These are phyloP conservation scores for Nothophytophthora sp. DNA, from an alignment of 352 stramenopile genomes.

Conservation along the genomic window DNA sequence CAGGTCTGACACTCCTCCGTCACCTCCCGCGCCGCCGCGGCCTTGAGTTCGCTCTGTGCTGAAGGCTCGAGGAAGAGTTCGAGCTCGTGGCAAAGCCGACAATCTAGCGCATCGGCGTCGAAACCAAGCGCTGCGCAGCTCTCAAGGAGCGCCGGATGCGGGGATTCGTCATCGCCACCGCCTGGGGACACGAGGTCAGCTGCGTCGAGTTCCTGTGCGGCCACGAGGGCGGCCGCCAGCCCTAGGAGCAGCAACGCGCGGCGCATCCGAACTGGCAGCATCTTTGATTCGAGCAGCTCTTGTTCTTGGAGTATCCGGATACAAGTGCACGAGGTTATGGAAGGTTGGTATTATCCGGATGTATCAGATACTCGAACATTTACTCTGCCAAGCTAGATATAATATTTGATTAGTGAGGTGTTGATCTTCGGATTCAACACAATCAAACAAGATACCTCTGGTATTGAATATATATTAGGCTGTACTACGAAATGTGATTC, in stretches of 20 bases:
- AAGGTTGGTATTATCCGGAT: too few relatives aligned
- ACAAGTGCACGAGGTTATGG: too few relatives aligned
- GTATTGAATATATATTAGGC: too few relatives aligned
- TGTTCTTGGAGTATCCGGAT: not conserved
- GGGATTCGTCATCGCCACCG: too few relatives aligned
- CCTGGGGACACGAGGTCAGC: too few relatives aligned
- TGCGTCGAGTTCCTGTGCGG: constrained; percentile 18
- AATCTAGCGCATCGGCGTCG: constrained; percentile 61
- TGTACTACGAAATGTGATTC: too few relatives aligned
- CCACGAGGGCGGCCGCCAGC: not conserved
- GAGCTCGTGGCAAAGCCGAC: constrained; percentile 55
- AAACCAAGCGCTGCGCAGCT: constrained; percentile 50
- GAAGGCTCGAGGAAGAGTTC: constrained; percentile 25
- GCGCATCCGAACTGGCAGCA: constrained; percentile 2
- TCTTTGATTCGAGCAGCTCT: not conserved
- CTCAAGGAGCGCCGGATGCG: constrained; percentile 3
- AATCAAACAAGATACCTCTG: too few relatives aligned
- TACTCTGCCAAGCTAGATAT: too few relatives aligned
- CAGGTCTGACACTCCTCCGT: constrained; percentile 44
- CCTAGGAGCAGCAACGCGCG: constrained; percentile 5
- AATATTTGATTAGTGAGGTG: too few relatives aligned
- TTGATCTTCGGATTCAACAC: too few relatives aligned
- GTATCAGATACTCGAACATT: too few relatives aligned
- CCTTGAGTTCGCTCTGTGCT: constrained; percentile 4
- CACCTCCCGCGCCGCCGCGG: constrained; percentile 7